Percentiles rank a stretch among this genome's conserved stretches.
Conservation (phyloP, 2,329 filamentous ascomycete species). For the Phoma sp. region DNA sequence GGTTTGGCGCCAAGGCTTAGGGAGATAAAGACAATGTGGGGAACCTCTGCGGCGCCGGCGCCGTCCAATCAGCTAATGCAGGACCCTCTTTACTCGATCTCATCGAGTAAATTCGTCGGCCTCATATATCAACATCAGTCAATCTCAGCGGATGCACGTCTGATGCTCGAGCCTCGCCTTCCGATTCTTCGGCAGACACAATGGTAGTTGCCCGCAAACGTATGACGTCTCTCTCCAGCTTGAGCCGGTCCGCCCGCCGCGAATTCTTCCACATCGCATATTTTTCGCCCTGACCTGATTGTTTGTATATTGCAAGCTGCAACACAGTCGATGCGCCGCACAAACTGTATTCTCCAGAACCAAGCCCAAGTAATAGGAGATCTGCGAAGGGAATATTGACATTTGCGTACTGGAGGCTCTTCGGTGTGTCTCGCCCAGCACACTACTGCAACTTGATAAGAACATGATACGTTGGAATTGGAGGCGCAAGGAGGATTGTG, state of each 20-base stretch:
- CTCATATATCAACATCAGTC: constrained; percentile 22
- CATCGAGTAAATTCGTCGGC: constrained; percentile 36
- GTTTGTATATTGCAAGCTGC: too few species aligned
- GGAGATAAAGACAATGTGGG: constrained; percentile 38
- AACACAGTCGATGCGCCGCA: neutral
- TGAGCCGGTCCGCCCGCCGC: neutral
- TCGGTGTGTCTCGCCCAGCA: neutral
- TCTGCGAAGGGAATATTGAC: neutral
- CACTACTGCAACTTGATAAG: constrained; percentile 5
- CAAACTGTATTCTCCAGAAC: neutral
- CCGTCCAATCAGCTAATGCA: constrained; percentile 24
- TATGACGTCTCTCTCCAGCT: neutral
- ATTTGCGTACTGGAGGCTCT: neutral
- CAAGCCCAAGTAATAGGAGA: neutral
- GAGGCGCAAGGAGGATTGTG: neutral
- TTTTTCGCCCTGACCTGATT: too few species aligned
- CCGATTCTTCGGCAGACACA: constrained; percentile 1
- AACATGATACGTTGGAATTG: neutral
- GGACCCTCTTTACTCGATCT: constrained; percentile 35
- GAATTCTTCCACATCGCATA: neutral
- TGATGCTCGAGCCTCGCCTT: constrained; percentile 4
- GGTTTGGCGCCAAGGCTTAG: constrained; percentile 17
- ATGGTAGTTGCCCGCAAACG: neutral
- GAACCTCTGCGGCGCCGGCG: constrained; percentile 16
- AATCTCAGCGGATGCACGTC: constrained; percentile 9